Evolutionary conservation across 768 basidiomycete species (phyloP), one percentile per base, ranked within the genome.

Genomic region (Auricularia heimuer): DNA sequence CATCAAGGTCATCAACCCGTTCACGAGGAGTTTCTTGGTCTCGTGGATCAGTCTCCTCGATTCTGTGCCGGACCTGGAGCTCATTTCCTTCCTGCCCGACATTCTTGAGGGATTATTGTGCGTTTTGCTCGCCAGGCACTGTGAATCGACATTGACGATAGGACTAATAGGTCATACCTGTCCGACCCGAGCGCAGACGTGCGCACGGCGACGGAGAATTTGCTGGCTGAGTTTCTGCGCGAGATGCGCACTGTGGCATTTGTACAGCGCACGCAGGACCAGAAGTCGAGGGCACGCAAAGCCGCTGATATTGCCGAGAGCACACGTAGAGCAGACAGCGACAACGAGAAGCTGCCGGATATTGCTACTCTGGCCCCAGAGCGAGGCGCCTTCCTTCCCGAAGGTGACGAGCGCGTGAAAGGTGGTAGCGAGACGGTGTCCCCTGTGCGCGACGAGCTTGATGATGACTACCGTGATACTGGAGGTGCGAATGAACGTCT

Each of bases 11-110:
- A 79, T 98, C 73, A 95, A 89, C 73, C 96, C 97, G 0, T 94
- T 96, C 73, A 96, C 97, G 0, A 80, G 97, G 66, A 96, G 88
- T 73, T 98, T 94, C 74, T 83, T 99, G n/a, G 92, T 97, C 39
- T 89, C 90, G 1, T 99, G 97, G 97, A 92, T 98, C 65, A 92
- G 85, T 54, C 91, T 97, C 3, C 82, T 99, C 56, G 94, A 98
- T 72, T 95, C 94, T 21, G 92, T 98, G 3, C 97, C 97, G 11
- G 97, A 99, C 71, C 79, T 99, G 63, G 96, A 98, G 73, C 82
- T 99, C 56, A 89, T 98, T 58, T 88, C 92, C 34, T 97, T 92
- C 76, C 83, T 99, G 39, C 97, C 97, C 1, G 89, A 97, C 71
- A 95, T 98, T 73, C 76, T 99, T 62, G 94, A 98, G 67, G 95